phyloP scores from a whole-genome alignment of 2,329 filamentous ascomycete genomes.

The Penicillium sclerotiorum region DNA sequence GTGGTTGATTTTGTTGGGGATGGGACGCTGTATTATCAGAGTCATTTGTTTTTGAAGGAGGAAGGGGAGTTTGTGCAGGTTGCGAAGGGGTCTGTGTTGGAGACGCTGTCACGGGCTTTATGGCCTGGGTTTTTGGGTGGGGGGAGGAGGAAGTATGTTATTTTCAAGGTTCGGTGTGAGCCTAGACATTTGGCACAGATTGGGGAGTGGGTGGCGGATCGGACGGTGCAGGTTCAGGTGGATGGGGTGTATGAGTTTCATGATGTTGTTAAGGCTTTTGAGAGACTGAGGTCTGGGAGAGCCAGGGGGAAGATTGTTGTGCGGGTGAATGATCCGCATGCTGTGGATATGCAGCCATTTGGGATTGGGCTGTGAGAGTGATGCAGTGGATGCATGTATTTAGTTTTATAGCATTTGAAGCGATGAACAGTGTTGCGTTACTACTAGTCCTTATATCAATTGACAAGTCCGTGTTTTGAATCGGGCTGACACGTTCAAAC shows the following conservation, averaged over 20 bases:
- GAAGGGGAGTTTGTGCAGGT: constrained; percentile 57
- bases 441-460: background rate
- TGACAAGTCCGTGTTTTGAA: background rate
- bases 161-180: constrained; percentile 39
- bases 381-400: background rate
- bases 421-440: background rate
- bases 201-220: constrained; percentile 59
- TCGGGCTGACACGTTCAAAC: background rate
- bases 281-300: constrained; percentile 58
- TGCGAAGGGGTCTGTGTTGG: constrained; percentile 41
- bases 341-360: constrained; percentile 6
- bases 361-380: constrained; percentile 9
- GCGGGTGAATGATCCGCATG: constrained; percentile 26
- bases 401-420: too few species aligned
- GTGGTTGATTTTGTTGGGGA: constrained; percentile 62
- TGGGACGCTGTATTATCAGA: constrained; percentile 55
- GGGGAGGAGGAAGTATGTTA: constrained; percentile 42
- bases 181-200: constrained; percentile 53
- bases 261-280: constrained; percentile 60
- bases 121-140: constrained; percentile 55
- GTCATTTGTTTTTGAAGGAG: constrained; percentile 54
- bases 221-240: constrained; percentile 59
- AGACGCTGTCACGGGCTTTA: constrained; percentile 41
- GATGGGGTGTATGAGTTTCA: constrained; percentile 60
- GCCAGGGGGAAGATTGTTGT: constrained; percentile 63